Evolutionary conservation across 1,139 yeast species (phyloP).

Genomic region (Kodamaea ohmeri): DNA sequence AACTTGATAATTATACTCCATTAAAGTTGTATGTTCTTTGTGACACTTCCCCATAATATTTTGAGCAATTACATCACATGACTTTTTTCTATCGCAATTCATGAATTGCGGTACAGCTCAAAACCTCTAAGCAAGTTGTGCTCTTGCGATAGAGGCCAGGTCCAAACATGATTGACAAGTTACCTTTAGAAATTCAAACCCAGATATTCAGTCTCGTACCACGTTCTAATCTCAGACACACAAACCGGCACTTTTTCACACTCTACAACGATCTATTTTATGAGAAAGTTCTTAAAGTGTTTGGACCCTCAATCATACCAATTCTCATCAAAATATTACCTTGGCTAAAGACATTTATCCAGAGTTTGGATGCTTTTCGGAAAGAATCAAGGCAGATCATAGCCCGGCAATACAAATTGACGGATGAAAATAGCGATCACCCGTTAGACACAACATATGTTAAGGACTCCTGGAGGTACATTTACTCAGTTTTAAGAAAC

Average conservation of each 20-base stretch:
- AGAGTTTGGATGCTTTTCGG: constrained; percentile 50
- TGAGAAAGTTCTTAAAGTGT: constrained; percentile 38
- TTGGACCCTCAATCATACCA: constrained; percentile 39
- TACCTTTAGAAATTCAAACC: constrained; percentile 54
- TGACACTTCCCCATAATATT: constrained; percentile 1
- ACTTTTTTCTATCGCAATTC: constrained; percentile 1
- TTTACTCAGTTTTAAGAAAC: constrained; percentile 49
- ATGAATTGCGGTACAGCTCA: constrained; percentile 1
- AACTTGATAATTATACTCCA: too few species aligned
- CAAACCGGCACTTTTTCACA: constrained; percentile 43
- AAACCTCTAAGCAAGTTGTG: neutral
- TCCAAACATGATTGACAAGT: constrained; percentile 13
- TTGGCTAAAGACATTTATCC: constrained; percentile 44
- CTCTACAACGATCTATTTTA: constrained; percentile 51
- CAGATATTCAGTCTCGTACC: constrained; percentile 43
- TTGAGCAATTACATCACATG: constrained; percentile 1
- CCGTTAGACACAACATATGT: constrained; percentile 24
- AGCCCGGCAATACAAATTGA: constrained; percentile 27
- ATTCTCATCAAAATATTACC: constrained; percentile 34
- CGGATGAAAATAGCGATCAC: constrained; percentile 13
- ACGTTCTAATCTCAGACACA: constrained; percentile 36
- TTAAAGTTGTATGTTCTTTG: neutral
- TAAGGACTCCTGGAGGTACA: constrained; percentile 55
- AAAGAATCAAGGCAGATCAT: constrained; percentile 32
- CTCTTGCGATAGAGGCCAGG: neutral